A percentile compares a stretch with the other conserved stretches of the same genome.
These are phyloP conservation scores for Dactylellina cionopaga DNA, from an alignment of 2,329 filamentous ascomycete species.

Conservation along the genomic window DNA sequence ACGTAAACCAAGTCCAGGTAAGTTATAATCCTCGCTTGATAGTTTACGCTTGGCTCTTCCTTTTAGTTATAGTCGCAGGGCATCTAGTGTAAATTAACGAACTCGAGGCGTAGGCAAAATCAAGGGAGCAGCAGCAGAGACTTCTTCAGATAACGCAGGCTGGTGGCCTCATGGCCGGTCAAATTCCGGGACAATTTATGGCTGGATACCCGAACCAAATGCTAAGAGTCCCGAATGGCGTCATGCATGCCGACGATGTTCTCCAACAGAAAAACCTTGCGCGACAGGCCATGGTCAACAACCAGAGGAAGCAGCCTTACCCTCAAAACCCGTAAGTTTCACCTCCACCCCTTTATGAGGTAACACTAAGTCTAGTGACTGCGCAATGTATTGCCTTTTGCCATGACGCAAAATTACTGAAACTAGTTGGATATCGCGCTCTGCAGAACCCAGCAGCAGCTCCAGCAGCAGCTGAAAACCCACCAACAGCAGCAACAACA, in stretches of 20 bases:
- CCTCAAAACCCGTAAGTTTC: constrained; percentile 50
- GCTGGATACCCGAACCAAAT: constrained; percentile 56
- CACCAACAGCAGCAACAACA: constrained; percentile 67
- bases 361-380: constrained; percentile 50
- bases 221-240: constrained; percentile 55
- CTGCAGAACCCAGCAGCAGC: constrained; percentile 51
- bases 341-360: constrained; percentile 11
- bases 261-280: constrained; percentile 54
- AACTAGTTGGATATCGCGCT: constrained; percentile 52
- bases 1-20: constrained; percentile 86
- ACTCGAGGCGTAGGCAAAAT: constrained; percentile 63
- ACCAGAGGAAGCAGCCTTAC: constrained; percentile 53
- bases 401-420: constrained; percentile 53
- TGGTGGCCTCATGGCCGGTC: constrained; percentile 54
- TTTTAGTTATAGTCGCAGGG: background rate
- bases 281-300: constrained; percentile 58
- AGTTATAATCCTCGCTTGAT: constrained; percentile 56
- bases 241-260: constrained; percentile 55
- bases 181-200: constrained; percentile 55
- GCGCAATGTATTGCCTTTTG: constrained; percentile 53
- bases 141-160: constrained; percentile 72
- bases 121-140: constrained; percentile 79
- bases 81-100: constrained; percentile 55
- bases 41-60: background rate
- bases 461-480: constrained; percentile 55